Evolutionary conservation across 2,329 filamentous ascomycete species (phyloP).

Genomic region (Colletotrichum sp.): DNA sequence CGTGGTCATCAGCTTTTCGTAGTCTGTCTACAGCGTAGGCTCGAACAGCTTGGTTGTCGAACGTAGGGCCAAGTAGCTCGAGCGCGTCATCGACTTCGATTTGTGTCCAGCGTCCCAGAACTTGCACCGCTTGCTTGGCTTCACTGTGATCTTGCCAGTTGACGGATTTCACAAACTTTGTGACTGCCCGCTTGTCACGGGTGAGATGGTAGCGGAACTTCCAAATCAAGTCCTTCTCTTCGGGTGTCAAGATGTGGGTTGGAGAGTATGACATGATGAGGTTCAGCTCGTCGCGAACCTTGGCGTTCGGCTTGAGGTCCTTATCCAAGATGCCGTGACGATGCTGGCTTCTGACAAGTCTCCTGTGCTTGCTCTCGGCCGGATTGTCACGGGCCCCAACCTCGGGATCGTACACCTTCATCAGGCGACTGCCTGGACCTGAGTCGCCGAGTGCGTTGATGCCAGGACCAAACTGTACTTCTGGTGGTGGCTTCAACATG

Average conservation of each 20-base stretch:
- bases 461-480: constrained; percentile 89
- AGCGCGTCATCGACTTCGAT: constrained; percentile 97
- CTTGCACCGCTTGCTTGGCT: constrained; percentile 85
- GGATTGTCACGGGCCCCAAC: constrained; percentile 89
- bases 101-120: constrained; percentile 92
- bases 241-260: constrained; percentile 83
- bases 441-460: constrained; percentile 73
- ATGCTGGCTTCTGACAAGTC: constrained; percentile 86
- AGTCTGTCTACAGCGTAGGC: constrained; percentile 93
- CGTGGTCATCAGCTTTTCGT: constrained; percentile 90
- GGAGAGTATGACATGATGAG: constrained; percentile 90
- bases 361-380: constrained; percentile 91
- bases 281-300: constrained; percentile 93
- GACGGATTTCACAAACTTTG: constrained; percentile 97
- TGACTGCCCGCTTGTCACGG: constrained; percentile 88
- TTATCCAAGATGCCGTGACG: constrained; percentile 94
- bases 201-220: constrained; percentile 96
- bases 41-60: constrained; percentile 86
- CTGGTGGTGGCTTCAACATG: constrained; percentile 79
- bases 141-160: constrained; percentile 90
- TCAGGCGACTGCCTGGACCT: constrained; percentile 64
- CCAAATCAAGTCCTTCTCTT: constrained; percentile 97
- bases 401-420: constrained; percentile 93
- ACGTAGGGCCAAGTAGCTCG: constrained; percentile 89
- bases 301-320: constrained; percentile 94